Conservation (phyloP, 306 rosid species). For the Pueraria montana region DNA sequence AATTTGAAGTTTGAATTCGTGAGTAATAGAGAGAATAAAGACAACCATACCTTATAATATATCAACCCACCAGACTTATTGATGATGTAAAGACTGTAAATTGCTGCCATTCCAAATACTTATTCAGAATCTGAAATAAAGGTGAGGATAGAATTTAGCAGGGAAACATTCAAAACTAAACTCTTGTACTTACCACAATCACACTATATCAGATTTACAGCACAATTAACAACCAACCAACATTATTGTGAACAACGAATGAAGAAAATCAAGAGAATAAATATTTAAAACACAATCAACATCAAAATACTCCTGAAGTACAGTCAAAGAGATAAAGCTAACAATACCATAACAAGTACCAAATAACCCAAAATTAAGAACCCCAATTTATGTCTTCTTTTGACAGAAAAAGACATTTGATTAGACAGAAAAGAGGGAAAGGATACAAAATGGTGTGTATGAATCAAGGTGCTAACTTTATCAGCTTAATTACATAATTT, state of each 20-base stretch:
- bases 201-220: not conserved
- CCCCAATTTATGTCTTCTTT: not conserved
- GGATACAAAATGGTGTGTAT: not conserved
- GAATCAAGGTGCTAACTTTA: not conserved
- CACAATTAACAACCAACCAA: not conserved
- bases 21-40: slow-evolving; percentile 21
- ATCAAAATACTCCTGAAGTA: not conserved
- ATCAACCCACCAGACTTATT: slow-evolving; percentile 96
- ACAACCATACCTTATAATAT: slow-evolving; percentile 75
- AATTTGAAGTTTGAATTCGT: not conserved
- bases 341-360: slow-evolving; percentile 5
- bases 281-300: not conserved
- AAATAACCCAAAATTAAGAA: not conserved
- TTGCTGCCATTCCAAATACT: slow-evolving; percentile 75
- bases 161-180: slow-evolving; percentile 5
- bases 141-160: slow-evolving; percentile 4
- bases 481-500: not conserved
- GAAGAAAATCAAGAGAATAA: slow-evolving; percentile 19
- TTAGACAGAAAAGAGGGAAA: not conserved
- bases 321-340: not conserved
- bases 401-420: not conserved
- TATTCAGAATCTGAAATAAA: slow-evolving; percentile 44
- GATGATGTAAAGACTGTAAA: slow-evolving; percentile 91
- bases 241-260: not conserved
- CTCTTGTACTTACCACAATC: not conserved